Evolutionary conservation across 2,329 filamentous ascomycete species (phyloP), one percentile per base, ranked within the genome.

Genomic region (Trichoderma lentiforme): DNA sequence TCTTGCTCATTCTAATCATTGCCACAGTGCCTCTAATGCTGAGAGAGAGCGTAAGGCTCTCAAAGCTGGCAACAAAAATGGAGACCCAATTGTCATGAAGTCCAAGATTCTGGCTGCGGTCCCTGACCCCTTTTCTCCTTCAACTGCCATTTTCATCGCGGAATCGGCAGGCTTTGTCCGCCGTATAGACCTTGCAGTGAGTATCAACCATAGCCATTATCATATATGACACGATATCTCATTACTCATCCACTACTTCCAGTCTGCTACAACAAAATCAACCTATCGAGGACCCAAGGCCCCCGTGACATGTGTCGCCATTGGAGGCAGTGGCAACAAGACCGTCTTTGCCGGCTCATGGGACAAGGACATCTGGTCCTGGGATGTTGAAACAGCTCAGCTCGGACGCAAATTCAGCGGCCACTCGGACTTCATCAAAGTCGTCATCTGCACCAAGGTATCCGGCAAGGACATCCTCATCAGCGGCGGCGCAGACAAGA

Each of bases 281-380:
- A 81, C 86, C 4, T 97, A 92, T 78, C 88, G 88, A 78, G 94
- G 94, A 2, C 93, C 95, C 21, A 88, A 87, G 60, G 92, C 93
- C 4, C 96, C 96, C 1, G 85, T 97, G 11, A 95, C 93, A 11
- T 93, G 92, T 75, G 82, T 97, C 32, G 89, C 92, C 18, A 84
- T 93, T 43, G 90, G 88, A 58, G 87, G 89, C 15, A 80, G 84
- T 4, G 83, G 83, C 30, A 85, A 84, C 73, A 82, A 80, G 65
- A 92, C 87, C 1, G 79, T 98, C 12, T 98, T 94, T 80, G 94
- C 94, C 28, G 95, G 95, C 39, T 96, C 91, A 72, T 99, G 96
- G 96, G 95, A 99, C 83, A 97, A 97, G 83, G 87, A 89, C 24
- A 88, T 98, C 72, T 97, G 94, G 91, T 92, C 92, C 36, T 98